These are phyloP conservation scores for Biancaea sappan DNA, from an alignment of 306 rosid species.

Conservation along the genomic window DNA sequence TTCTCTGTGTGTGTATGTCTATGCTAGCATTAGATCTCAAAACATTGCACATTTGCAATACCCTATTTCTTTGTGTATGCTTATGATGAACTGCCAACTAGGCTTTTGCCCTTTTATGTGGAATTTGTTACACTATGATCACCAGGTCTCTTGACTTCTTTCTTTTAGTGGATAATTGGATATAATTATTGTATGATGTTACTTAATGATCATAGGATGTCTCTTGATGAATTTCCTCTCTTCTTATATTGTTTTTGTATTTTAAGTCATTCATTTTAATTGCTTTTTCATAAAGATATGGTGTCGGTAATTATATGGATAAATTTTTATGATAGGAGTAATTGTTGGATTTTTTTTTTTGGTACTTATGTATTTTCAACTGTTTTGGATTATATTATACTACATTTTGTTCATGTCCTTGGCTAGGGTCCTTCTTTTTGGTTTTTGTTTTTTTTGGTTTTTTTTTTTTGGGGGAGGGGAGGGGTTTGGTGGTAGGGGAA, in stretches of 20 bases:
- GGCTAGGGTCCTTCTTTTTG: no score
- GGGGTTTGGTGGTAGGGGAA: background rate
- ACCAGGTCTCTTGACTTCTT: background rate
- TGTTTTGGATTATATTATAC: background rate
- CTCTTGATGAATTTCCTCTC: constrained; percentile 11
- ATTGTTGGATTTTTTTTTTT: background rate
- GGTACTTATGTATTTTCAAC: background rate
- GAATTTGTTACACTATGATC: background rate
- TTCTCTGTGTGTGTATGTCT: background rate
- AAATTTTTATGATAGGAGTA: background rate
- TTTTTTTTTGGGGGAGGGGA: background rate
- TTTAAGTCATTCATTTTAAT: constrained; percentile 9
- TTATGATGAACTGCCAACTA: constrained; percentile 1
- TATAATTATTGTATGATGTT: constrained; percentile 5
- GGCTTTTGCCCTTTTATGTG: background rate
- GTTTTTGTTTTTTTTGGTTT: no score
- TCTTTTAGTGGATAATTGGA: background rate
- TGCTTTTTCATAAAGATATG: background rate
- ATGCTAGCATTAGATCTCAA: background rate
- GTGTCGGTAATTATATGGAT: background rate
- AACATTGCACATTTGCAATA: constrained; percentile 5
- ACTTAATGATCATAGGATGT: constrained; percentile 7
- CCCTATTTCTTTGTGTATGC: constrained; percentile 1
- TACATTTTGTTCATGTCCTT: background rate
- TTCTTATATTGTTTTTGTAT: background rate